Base-by-base conservation (phyloP, 2,329 filamentous ascomycete genomes). In the Pestalotiopsis sp. region DNA sequence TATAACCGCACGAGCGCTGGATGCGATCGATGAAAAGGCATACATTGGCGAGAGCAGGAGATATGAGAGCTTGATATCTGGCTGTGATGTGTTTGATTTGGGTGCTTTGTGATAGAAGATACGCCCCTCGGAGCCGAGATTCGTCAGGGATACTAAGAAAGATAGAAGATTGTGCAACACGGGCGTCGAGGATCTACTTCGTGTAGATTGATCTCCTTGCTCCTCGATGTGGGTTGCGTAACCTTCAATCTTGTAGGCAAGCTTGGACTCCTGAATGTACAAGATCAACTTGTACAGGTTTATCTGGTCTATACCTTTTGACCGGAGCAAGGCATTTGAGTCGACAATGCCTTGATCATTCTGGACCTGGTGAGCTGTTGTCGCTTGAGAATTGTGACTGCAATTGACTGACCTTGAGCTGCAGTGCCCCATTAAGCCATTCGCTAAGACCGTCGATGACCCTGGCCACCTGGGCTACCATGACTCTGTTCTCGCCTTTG, bases 171-270 rank as follows among this genome's bases (percentile, higher is more conserved):
- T 82, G 70, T 90, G 88, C 12, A 90, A 80, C 1, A 89, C 86
- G 0, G 87, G 87, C 0, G 82, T 82, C 3, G 80, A 80, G 4
- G 92, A 70, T 75, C 68, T 75, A 31, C 74, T 75, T 13, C 73
- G 73, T 25, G 70, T 70, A 36, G 61, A 45, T 14, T 74, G 73
- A 3, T 71, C 73, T 4, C 79, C 78, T 63, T 86, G 78, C 63
- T 87, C 84, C 68, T 90, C 87, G 1, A 88, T 79, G 69, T 92
- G 88, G 3, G 88, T 86, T 3, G 90, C 88, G 76, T 98, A 99
- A 63, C 93, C 92, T 80, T 99, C 95, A 12, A 98, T 93, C 79
- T 99, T 99, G 71, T 95, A 92, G 1, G 95, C 95, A 13, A 99
- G 83, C 75, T 97, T 98, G 70, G 95, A 98, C 71, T 96, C 92